Evolutionary conservation across 208 protist species (phyloP).

Genomic region (Trypanosoma lewisi): DNA sequence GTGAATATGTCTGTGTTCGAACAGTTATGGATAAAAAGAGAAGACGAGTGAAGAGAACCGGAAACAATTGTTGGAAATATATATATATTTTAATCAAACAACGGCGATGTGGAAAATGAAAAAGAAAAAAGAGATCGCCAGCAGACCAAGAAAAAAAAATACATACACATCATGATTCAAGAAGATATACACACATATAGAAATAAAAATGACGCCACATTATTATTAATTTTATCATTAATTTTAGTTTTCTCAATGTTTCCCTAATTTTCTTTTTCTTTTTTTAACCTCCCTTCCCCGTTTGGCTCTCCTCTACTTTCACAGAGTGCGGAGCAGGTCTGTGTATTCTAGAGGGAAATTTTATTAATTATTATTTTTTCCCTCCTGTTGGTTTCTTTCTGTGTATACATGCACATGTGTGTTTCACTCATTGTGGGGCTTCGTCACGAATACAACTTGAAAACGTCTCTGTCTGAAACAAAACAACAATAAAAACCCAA

Average conservation of each 20-base stretch:
- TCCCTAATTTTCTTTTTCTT: too few species aligned
- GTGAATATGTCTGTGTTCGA: background rate
- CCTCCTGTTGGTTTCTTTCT: background rate
- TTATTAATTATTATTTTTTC: too few species aligned
- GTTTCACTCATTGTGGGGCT: constrained; percentile 38
- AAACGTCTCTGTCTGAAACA: constrained; percentile 39
- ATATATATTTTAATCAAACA: too few species aligned
- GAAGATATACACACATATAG: background rate
- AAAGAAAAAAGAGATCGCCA: background rate
- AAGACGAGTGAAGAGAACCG: background rate
- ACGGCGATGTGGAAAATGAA: background rate
- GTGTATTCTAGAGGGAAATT: too few species aligned
- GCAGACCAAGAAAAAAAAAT: background rate
- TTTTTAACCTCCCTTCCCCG: too few species aligned
- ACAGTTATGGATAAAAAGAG: background rate
- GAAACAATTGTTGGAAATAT: background rate
- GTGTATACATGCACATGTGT: background rate
- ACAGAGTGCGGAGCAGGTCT: too few species aligned
- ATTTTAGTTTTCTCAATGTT: too few species aligned
- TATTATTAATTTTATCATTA: too few species aligned
- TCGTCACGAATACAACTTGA: constrained; percentile 20
- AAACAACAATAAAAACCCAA: constrained; percentile 27
- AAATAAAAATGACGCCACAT: background rate
- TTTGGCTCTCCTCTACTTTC: too few species aligned
- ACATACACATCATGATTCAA: too few species aligned